Evolutionary conservation across 352 stramenopile species (phyloP), one percentile per base, ranked within the genome.

Genomic region (Ophiocytium majus): DNA sequence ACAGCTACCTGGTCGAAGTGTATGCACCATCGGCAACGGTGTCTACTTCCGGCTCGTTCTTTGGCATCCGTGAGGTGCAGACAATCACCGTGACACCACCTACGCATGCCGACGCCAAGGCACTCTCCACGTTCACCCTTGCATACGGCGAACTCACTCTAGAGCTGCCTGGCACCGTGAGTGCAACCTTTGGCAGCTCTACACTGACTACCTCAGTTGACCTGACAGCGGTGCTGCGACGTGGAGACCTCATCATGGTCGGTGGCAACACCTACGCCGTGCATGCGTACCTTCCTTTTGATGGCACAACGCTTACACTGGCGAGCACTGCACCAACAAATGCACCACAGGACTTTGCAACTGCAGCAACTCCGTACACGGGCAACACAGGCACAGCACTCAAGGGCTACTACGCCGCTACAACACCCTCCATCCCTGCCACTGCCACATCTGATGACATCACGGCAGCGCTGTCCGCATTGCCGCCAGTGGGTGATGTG

Each of bases 161-260:
- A 34, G 57, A 88, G 33, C 88, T 92, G 49, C 86, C 92, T 28
- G 89, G 89, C 36, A 92, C 89, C 10, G 92, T 90, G 0, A 87
- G 89, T 50, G 86, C 88, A 31, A 84, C 80, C 28, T 83, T 90
- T 80, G 89, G 90, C 23, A 63, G 87, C 43, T 89, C 83, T 64
- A 90, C 87, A 83, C 76, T 97, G 9, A 91, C 92, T n/a, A 98
- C 94, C 0, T 92, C 93, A 10, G 78, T 88, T 0, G 95, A 98
- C 83, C 89, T 98, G 34, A 96, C 95, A 32, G 91, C 93, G n/a
- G 85, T 94, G 34, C 83, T 98, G 14, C 83, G 91, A 17, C 91
- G 89, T 28, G 95, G 94, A 1, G 95, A 98, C 83, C 34, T 92
- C 9, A 90, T 98, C 23, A 80, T 91, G 17, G 91, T 98, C 33